Evolutionary conservation across 257 asterid species (phyloP).

Genomic region (Solanum bulbocastanum): DNA sequence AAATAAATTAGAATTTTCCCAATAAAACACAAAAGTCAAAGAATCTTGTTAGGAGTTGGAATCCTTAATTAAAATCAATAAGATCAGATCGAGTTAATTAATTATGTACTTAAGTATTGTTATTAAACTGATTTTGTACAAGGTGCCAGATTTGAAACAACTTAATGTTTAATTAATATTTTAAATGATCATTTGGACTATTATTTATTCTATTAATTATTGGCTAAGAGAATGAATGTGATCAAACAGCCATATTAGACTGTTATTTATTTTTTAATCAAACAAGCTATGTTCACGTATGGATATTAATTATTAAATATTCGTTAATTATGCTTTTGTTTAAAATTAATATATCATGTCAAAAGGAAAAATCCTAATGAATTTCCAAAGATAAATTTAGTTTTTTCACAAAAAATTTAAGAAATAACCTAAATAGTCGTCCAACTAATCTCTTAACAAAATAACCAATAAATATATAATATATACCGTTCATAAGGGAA

Average conservation of each 20-base stretch:
- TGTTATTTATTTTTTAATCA: background rate
- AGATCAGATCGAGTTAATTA: background rate
- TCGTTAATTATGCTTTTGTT: background rate
- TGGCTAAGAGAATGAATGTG: background rate
- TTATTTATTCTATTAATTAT: background rate
- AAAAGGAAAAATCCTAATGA: background rate
- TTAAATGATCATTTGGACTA: background rate
- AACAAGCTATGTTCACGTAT: background rate
- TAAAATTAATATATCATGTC: background rate
- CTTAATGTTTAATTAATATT: background rate
- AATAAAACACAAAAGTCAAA: background rate
- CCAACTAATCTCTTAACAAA: background rate
- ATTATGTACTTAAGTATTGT: background rate
- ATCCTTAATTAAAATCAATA: background rate
- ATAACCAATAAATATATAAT: background rate
- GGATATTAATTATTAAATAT: background rate
- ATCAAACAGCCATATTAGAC: background rate
- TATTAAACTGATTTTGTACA: background rate
- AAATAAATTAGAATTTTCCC: background rate
- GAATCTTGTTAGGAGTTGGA: background rate
- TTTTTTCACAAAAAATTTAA: background rate
- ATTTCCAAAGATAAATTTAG: background rate
- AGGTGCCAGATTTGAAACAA: background rate
- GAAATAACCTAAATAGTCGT: background rate
- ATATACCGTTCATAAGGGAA: background rate